phyloP scores from a whole-genome alignment of 1,284 basidiomycete genomes.

The Retiboletus flavoniger region DNA sequence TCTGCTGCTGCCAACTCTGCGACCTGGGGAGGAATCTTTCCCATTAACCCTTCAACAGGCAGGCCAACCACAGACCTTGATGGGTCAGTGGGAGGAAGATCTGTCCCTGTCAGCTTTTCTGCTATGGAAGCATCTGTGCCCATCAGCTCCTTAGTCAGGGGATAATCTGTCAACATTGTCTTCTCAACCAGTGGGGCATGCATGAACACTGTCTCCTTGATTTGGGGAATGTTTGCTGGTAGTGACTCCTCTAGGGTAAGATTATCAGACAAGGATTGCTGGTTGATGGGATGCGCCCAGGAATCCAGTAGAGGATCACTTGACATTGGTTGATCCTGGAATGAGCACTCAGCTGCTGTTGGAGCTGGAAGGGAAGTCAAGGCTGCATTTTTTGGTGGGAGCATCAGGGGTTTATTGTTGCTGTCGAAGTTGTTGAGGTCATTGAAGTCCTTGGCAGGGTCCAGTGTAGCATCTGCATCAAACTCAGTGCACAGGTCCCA shows the following conservation, averaged over 20 bases:
- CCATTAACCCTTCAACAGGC: neutral
- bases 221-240: neutral
- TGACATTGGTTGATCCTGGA: neutral
- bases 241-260: neutral
- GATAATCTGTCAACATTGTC: neutral
- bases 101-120: neutral
- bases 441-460: neutral
- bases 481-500: conserved; percentile 7
- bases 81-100: neutral
- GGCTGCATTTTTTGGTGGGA: neutral
- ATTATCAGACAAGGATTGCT: neutral
- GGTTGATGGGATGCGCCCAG: neutral
- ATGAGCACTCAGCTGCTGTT: neutral
- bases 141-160: neutral
- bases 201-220: too few species aligned
- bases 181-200: neutral
- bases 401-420: neutral
- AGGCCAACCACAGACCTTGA: neutral
- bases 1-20: neutral
- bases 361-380: neutral
- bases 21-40: neutral
- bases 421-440: neutral
- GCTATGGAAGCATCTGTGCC: neutral
- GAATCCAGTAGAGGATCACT: too few species aligned
- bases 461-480: neutral